phyloP scores from a whole-genome alignment of 2,329 filamentous ascomycete species.

The Exserohilum turcica region DNA sequence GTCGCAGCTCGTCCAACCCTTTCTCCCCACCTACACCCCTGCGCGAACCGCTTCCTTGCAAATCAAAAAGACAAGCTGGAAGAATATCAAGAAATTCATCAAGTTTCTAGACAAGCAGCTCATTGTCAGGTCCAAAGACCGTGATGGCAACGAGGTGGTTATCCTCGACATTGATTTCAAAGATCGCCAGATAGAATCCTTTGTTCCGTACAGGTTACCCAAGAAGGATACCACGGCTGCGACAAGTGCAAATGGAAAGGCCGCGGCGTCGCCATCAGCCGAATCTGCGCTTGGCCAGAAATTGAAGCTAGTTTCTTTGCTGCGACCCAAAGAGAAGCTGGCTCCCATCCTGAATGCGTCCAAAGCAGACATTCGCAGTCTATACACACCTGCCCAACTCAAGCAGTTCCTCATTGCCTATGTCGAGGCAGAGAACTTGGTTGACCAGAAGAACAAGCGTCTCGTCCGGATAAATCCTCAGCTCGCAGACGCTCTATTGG shows the following conservation, averaged over 20 bases:
- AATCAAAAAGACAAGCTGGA: constrained; percentile 74
- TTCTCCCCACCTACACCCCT: constrained; percentile 63
- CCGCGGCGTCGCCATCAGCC: constrained; percentile 47
- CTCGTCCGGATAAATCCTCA: constrained; percentile 66
- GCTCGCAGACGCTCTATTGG: constrained; percentile 66
- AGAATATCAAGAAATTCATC: constrained; percentile 72
- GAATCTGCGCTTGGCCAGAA: constrained; percentile 55
- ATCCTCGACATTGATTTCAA: constrained; percentile 69
- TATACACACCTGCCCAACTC: constrained; percentile 66
- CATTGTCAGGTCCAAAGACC: constrained; percentile 68
- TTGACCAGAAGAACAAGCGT: constrained; percentile 64
- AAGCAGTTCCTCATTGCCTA: constrained; percentile 63
- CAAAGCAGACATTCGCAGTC: constrained; percentile 56
- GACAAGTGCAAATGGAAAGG: constrained; percentile 46
- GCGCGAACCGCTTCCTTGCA: constrained; percentile 63
- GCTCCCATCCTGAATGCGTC: constrained; percentile 60
- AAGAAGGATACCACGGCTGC: constrained; percentile 56
- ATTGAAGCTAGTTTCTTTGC: constrained; percentile 58
- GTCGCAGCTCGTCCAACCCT: constrained; percentile 68
- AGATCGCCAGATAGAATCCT: constrained; percentile 58
- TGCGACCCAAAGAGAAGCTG: constrained; percentile 63
- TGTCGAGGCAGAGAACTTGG: constrained; percentile 61
- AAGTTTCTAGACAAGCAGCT: constrained; percentile 68
- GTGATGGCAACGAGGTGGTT: constrained; percentile 66
- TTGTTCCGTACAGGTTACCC: constrained; percentile 67